These are phyloP conservation scores for Gymnopus androsaceus DNA, from an alignment of 1,284 basidiomycete genomes.

Conservation along the genomic window DNA sequence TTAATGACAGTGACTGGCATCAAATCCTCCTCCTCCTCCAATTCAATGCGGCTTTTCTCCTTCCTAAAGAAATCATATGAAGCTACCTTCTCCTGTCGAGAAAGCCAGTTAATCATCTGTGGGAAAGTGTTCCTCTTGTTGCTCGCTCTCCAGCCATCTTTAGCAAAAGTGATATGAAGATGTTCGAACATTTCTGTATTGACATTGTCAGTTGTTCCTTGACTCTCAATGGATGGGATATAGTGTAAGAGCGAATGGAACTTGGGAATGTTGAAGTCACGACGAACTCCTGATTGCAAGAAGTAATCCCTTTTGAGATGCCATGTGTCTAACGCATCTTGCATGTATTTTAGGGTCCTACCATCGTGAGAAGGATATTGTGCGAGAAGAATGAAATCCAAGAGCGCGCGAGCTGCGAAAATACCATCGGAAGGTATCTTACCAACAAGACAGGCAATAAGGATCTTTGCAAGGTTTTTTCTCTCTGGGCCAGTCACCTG, in stretches of 20 bases:
- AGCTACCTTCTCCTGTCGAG: no score
- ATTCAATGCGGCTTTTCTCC: no score
- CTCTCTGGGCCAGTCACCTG: constrained; percentile 25
- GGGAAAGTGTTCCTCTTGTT: constrained; percentile 13
- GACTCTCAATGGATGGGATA: not conserved
- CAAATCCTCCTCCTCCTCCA: no score
- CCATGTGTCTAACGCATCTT: constrained; percentile 23
- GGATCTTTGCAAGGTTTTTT: constrained; percentile 24
- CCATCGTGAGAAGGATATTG: constrained; percentile 26
- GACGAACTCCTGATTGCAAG: constrained; percentile 21
- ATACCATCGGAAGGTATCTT: no score
- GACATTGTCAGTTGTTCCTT: constrained; percentile 6
- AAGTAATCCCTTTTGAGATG: constrained; percentile 30
- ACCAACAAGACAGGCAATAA: no score
- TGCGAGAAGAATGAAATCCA: constrained; percentile 27
- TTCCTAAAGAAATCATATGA: no score
- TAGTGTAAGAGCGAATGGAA: constrained; percentile 19
- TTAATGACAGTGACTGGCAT: no score
- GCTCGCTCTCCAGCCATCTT: constrained; percentile 2
- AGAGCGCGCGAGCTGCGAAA: constrained; percentile 20
- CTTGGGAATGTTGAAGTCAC: constrained; percentile 30
- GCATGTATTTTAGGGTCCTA: constrained; percentile 25
- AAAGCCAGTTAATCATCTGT: no score
- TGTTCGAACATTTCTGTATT: constrained; percentile 10
- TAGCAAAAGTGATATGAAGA: constrained; percentile 13